A percentile compares a stretch with the other conserved stretches of the same genome.
These are phyloP conservation scores for Neoboletus subvelutipes DNA, from an alignment of 768 basidiomycete species.

Conservation along the genomic window DNA sequence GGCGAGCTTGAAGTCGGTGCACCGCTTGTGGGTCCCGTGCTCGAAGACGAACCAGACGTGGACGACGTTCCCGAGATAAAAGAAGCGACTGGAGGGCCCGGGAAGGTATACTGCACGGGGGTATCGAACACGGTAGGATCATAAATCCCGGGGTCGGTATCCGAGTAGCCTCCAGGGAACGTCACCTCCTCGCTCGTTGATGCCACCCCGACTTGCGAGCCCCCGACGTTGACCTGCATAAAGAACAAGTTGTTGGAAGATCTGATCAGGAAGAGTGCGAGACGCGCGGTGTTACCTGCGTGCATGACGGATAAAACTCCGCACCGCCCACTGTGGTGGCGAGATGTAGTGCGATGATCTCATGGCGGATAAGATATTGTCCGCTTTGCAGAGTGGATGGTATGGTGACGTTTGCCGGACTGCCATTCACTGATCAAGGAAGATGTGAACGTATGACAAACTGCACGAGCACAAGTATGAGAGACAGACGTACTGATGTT, in stretches of 20 bases:
- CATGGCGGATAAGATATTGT: conserved; percentile 74
- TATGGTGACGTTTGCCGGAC: conserved; percentile 40
- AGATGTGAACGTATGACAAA: neutral
- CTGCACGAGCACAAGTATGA: neutral
- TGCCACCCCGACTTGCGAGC: conserved; percentile 52
- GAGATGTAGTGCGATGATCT: conserved; percentile 77
- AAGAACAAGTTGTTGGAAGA: neutral
- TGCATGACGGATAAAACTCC: conserved; percentile 80
- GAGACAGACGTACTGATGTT: conserved; percentile 46
- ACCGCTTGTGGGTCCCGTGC: conserved; percentile 1
- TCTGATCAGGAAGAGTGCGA: conserved; percentile 1
- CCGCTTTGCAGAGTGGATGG: conserved; percentile 59
- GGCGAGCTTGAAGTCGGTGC: conserved; percentile 1
- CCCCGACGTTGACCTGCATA: conserved; percentile 50
- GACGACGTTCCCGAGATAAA: conserved; percentile 32
- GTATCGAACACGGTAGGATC: conserved; percentile 41
- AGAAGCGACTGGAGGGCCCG: conserved; percentile 50
- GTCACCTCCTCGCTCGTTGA: conserved; percentile 50
- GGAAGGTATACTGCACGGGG: conserved; percentile 44
- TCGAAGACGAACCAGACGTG: conserved; percentile 11
- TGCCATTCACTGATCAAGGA: conserved; percentile 37
- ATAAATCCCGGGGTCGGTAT: conserved; percentile 70
- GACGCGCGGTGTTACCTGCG: conserved; percentile 33
- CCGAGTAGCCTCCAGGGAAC: conserved; percentile 73
- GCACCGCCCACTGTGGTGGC: conserved; percentile 58